A percentile compares a stretch with the other conserved stretches of the same genome.
Evolutionary conservation across 495 filamentous ascomycete species (phyloP).

Genomic region (Pyronema omphalodes): DNA sequence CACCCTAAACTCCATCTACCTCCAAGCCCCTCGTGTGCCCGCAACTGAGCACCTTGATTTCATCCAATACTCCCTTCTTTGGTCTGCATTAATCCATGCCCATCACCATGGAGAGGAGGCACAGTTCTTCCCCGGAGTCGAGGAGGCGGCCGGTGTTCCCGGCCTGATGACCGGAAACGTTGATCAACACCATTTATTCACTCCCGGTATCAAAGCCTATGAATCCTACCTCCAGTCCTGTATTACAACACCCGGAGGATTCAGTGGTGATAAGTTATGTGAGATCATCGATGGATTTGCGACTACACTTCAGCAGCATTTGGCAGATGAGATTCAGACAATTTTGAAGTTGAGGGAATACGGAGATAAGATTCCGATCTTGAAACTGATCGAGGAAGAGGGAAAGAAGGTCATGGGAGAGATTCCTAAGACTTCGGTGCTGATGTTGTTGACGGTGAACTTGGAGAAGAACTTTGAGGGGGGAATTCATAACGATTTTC

Average conservation of each 20-base stretch:
- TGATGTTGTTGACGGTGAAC: conserved; percentile 25
- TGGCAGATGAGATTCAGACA: conserved; percentile 30
- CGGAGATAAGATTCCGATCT: conserved; percentile 22
- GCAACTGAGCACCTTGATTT: conserved; percentile 24
- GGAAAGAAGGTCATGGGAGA: conserved; percentile 21
- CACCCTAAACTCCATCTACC: conserved; percentile 32
- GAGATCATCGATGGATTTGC: conserved; percentile 31
- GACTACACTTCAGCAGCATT: conserved; percentile 24
- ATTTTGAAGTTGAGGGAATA: conserved; percentile 21
- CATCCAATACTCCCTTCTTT: conserved; percentile 26
- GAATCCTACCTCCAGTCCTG: conserved; percentile 24
- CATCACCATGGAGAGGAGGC: conserved; percentile 32
- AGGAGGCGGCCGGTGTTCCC: conserved; percentile 23
- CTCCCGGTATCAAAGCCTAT: conserved; percentile 25
- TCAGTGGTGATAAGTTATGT: conserved; percentile 24
- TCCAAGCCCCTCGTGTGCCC: conserved; percentile 29
- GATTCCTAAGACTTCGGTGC: conserved; percentile 10
- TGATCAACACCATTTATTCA: conserved; percentile 32
- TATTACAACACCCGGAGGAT: conserved; percentile 16
- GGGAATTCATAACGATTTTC: conserved; percentile 25
- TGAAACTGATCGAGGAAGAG: conserved; percentile 9
- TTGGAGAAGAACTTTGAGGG: conserved; percentile 30
- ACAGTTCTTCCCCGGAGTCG: conserved; percentile 30
- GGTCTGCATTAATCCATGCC: conserved; percentile 24
- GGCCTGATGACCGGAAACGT: conserved; percentile 31